phyloP scores from a whole-genome alignment of 2,329 filamentous ascomycete species.

The Alternaria novae-zelandiae region DNA sequence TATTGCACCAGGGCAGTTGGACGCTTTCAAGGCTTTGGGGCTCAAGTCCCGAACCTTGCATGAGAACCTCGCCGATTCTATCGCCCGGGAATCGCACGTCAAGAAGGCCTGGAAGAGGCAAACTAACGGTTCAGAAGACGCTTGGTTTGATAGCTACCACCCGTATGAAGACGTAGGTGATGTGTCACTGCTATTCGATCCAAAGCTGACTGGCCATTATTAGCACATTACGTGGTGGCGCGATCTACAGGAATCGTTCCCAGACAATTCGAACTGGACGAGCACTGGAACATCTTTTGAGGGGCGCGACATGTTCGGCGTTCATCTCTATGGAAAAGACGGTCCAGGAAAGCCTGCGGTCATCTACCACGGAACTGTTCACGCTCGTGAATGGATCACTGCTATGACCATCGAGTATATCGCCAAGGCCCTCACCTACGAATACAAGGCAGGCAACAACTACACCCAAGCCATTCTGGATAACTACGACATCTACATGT shows the following conservation, averaged over 20 bases:
- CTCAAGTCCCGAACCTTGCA: conserved; percentile 50
- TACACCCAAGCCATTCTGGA: conserved; percentile 41
- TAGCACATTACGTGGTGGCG: conserved; percentile 24
- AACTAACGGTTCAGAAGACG: conserved; percentile 17
- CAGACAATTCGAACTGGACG: conserved; percentile 39
- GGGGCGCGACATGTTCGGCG: conserved; percentile 38
- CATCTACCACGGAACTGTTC: conserved; percentile 40
- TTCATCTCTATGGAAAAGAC: conserved; percentile 41
- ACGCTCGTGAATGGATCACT: conserved; percentile 43
- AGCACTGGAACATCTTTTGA: conserved; percentile 39
- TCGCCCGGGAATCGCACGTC: conserved; percentile 46
- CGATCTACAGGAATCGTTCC: conserved; percentile 33
- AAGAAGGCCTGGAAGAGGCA: conserved; percentile 51
- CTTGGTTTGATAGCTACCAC: conserved; percentile 44
- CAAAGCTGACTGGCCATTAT: background rate
- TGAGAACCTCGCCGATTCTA: conserved; percentile 53
- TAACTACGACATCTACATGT: conserved; percentile 42
- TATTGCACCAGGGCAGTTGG: conserved; percentile 49
- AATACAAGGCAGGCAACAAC: conserved; percentile 35
- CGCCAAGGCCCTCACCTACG: conserved; percentile 33
- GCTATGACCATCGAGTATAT: conserved; percentile 49
- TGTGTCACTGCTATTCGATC: background rate
- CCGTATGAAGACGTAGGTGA: conserved; percentile 34
- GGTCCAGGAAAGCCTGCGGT: conserved; percentile 43
- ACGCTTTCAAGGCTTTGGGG: conserved; percentile 48